Conservation (phyloP, 2,329 filamentous ascomycete species). For the Apiospora aurea region DNA sequence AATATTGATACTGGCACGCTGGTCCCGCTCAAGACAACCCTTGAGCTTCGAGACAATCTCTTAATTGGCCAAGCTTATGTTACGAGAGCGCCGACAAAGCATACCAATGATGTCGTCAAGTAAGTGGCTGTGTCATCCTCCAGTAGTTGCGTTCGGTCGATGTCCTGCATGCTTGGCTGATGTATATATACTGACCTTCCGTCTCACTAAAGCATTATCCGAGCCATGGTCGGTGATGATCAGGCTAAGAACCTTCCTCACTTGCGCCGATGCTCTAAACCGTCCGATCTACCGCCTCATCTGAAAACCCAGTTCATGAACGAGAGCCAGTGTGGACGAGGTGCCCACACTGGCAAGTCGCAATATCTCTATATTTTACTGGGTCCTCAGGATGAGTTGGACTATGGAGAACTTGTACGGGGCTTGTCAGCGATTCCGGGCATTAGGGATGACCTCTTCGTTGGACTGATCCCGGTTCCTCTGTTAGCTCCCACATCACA, state of each 20-base stretch:
- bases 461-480: conserved; percentile 73
- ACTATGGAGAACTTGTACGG: conserved; percentile 58
- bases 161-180: neutral
- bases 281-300: conserved; percentile 70
- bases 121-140: conserved; percentile 51
- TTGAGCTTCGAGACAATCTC: conserved; percentile 68
- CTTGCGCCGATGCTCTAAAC: conserved; percentile 79
- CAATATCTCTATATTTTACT: conserved; percentile 67
- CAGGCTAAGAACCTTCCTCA: conserved; percentile 72
- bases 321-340: conserved; percentile 58
- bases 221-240: conserved; percentile 63
- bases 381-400: conserved; percentile 58
- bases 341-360: conserved; percentile 66
- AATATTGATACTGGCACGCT: conserved; percentile 47
- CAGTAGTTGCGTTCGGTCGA: conserved; percentile 28
- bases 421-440: conserved; percentile 57
- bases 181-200: conserved; percentile 35
- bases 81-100: conserved; percentile 74
- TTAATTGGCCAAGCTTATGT: conserved; percentile 70
- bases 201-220: conserved; percentile 56
- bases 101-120: conserved; percentile 76
- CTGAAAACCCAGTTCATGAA: conserved; percentile 69
- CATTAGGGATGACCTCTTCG: conserved; percentile 59
- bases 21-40: conserved; percentile 69
- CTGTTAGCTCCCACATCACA: conserved; percentile 77